Conservation (phyloP, 2,329 filamentous ascomycete species). For the Fusarium sp. region DNA sequence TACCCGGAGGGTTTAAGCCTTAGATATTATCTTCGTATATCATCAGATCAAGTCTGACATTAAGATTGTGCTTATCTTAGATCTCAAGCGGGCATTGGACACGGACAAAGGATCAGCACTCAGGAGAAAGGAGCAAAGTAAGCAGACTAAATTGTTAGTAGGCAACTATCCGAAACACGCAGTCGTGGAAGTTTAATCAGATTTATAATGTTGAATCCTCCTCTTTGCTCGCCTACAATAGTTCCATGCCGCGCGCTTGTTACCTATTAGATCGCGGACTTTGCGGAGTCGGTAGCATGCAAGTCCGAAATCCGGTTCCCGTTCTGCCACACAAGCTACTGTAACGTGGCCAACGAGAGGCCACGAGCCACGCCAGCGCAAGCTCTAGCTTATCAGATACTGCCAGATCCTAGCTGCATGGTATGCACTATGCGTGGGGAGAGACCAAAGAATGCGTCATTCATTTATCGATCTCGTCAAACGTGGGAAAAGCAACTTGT, state of each 20-base stretch:
- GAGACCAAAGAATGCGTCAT: constrained; percentile 37
- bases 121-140: background rate
- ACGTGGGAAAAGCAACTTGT: constrained; percentile 12
- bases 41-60: background rate
- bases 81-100: constrained; percentile 2
- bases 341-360: constrained; percentile 5
- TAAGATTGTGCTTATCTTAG: constrained; percentile 2
- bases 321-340: constrained; percentile 8
- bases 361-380: constrained; percentile 29
- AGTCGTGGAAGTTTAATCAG: constrained; percentile 11
- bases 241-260: constrained; percentile 23
- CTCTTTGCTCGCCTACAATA: background rate
- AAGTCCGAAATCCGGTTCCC: constrained; percentile 32
- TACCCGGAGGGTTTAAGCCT: background rate
- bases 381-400: constrained; percentile 42
- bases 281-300: constrained; percentile 26
- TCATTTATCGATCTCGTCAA: constrained; percentile 27
- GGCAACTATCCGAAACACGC: constrained; percentile 9
- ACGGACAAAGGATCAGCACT: background rate
- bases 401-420: constrained; percentile 39
- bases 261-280: constrained; percentile 25
- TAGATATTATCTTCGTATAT: background rate
- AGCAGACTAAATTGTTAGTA: constrained; percentile 16
- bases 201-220: constrained; percentile 16
- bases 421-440: constrained; percentile 4